Evolutionary conservation across 441 rosid species (phyloP), one percentile per base, ranked within the genome.

Genomic region (Omphalea diandra): DNA sequence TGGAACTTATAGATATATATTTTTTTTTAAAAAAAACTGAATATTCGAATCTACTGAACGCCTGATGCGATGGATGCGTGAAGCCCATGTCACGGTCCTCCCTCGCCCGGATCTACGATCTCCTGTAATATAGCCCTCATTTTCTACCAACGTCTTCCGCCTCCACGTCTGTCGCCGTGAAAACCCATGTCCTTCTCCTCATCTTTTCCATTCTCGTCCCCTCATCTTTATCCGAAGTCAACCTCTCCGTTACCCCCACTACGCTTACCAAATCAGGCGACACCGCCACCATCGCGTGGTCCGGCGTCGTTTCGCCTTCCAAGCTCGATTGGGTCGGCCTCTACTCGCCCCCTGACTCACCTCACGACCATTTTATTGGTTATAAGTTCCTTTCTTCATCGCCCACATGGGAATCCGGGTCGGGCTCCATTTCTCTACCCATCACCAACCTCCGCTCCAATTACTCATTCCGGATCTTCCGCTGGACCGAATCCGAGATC

Each of bases 381-480:
- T 91, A 94, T 83, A 79, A 82, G 66, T 90, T 91, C 81, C 92
- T 91, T 24, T 81, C 87, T 55, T 74, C 84, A 54, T 83, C 88
- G 4, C 79, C 95, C 58, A 47, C 61, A 7, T 85, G 90, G 90
- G 12, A 74, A 38, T 82, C 92, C 67, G 96, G 96, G 47, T 85
- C 89, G 68, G 95, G 98, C 40, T 85, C 83, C 43, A 77, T 90
- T 72, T 85, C 90, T 7, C 68, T 91, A 9, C 92, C 93, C 22
- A 38, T 94, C 33, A 84, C 87, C 77, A 84, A 85, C 74, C 88
- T 89, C 84, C 86, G 94, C 43, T 82, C 89, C 63, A 76, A 84
- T 55, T 91, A 89, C 85, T 41, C 96, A 38, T 94, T 94, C 84
- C 89, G 97, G 77, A 84, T 91, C 87, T 94, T 94, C 80, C 89